Percentiles rank a stretch among this genome's conserved stretches.
Conservation (phyloP, 306 rosid genomes). For the Quercus wislizeni region DNA sequence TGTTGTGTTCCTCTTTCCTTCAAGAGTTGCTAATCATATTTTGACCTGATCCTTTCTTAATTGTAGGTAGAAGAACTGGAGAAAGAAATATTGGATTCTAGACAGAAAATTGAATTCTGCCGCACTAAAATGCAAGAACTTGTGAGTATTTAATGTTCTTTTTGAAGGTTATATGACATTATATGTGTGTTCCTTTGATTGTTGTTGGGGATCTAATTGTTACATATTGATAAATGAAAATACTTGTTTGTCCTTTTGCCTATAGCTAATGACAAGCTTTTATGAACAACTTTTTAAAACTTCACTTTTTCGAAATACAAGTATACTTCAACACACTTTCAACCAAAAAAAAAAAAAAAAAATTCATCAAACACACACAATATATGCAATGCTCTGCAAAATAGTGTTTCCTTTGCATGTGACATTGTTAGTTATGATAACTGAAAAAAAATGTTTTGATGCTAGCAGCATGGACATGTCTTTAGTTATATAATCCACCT, state of each 20-base stretch:
- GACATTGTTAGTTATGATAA: background rate
- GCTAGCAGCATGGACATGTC: background rate
- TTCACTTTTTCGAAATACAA: no score
- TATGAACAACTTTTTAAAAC: no score
- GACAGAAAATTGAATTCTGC: constrained; percentile 75
- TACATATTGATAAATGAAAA: constrained; percentile 6
- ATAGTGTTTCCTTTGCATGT: background rate
- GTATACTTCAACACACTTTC: no score
- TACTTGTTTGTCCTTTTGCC: background rate
- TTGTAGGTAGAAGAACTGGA: constrained; percentile 89
- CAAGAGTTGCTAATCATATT: background rate
- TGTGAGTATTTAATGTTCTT: constrained; percentile 55
- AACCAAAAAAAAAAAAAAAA: no score
- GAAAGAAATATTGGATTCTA: constrained; percentile 77
- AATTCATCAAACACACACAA: no score
- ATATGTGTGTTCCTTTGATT: constrained; percentile 6
- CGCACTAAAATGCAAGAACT: constrained; percentile 95
- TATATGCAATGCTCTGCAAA: background rate
- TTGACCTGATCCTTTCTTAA: constrained; percentile 24
- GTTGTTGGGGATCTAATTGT: constrained; percentile 13
- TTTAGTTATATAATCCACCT: background rate
- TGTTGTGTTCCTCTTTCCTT: background rate
- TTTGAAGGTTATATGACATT: constrained; percentile 11
- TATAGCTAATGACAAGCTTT: no score
- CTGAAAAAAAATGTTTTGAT: background rate